phyloP scores from a whole-genome alignment of 1,284 basidiomycete species.

The Porphyrellus sp. region DNA sequence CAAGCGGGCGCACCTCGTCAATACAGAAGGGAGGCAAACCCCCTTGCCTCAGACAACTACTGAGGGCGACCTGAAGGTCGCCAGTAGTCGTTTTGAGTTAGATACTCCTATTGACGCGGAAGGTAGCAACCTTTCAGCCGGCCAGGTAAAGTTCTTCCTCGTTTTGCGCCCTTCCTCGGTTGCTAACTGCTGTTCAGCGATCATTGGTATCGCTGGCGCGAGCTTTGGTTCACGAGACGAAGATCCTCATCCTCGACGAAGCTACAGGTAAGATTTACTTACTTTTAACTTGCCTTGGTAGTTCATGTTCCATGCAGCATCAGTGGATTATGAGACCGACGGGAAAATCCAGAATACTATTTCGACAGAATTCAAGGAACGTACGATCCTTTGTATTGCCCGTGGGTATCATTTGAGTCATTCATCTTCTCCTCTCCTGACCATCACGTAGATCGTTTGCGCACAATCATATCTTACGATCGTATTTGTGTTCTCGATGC shows the following conservation, averaged over 20 bases:
- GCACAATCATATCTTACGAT: constrained; percentile 76
- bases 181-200: constrained; percentile 42
- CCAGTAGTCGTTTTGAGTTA: constrained; percentile 63
- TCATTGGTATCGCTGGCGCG: constrained; percentile 80
- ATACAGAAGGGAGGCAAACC: constrained; percentile 36
- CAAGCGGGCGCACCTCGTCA: constrained; percentile 74
- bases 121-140: constrained; percentile 77
- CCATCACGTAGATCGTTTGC: constrained; percentile 53
- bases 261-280: constrained; percentile 46
- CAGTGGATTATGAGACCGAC: constrained; percentile 82
- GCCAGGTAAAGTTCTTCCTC: constrained; percentile 28
- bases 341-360: constrained; percentile 86
- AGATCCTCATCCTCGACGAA: constrained; percentile 78
- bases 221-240: constrained; percentile 75
- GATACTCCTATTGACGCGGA: constrained; percentile 84
- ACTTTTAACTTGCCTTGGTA: constrained; percentile 1
- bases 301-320: constrained; percentile 42
- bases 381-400: constrained; percentile 80
- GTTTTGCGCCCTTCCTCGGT: background rate
- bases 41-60: background rate
- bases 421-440: constrained; percentile 1
- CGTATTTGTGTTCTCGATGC: constrained; percentile 74
- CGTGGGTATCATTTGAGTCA: constrained; percentile 42
- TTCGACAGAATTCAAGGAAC: constrained; percentile 72
- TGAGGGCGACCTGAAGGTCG: background rate